Conservation (phyloP, 2,329 filamentous ascomycete species). For the Trichoderma koningiopsis region DNA sequence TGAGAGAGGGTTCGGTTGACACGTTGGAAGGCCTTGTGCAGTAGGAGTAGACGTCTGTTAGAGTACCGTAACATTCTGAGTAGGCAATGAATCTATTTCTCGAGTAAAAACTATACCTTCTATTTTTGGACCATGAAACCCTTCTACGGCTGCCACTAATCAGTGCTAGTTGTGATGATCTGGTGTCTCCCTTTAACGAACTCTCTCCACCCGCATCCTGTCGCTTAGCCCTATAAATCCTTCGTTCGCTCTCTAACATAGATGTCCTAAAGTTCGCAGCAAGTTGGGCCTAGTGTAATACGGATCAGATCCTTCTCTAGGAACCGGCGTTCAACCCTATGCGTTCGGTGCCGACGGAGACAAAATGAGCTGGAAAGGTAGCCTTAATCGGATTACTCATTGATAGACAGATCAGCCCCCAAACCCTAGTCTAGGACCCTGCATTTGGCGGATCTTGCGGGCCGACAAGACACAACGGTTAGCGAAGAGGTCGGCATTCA, state of each 20-base stretch:
- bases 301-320: neutral
- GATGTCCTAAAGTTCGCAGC: neutral
- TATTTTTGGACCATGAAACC: neutral
- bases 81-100: neutral
- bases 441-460: neutral
- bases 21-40: neutral
- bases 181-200: neutral
- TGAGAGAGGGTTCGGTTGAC: neutral
- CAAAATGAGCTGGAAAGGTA: neutral
- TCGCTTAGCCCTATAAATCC: neutral
- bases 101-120: neutral
- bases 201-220: neutral
- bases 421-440: neutral
- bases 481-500: neutral
- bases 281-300: neutral
- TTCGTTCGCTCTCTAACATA: neutral
- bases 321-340: neutral
- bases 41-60: neutral
- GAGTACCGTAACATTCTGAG: neutral
- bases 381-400: neutral
- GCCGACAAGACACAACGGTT: neutral
- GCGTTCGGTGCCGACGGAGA: neutral
- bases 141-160: neutral
- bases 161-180: neutral
- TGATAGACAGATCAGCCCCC: neutral